Percentiles rank a stretch among this genome's conserved stretches.
These are phyloP conservation scores for Suhomyces canberraensis DNA, from an alignment of 805 yeast genomes.

Conservation along the genomic window DNA sequence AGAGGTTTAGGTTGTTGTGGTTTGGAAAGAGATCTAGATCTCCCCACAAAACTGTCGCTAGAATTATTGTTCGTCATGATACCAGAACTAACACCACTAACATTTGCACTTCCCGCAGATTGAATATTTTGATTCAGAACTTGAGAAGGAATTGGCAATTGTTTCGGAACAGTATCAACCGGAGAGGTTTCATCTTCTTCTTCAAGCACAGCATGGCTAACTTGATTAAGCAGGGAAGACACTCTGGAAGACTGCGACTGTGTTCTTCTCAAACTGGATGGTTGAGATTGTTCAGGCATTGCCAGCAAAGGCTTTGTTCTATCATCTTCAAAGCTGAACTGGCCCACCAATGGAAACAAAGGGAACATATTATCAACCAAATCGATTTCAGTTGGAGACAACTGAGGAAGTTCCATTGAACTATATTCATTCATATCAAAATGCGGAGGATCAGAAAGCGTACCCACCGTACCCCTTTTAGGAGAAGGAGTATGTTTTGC, in stretches of 20 bases:
- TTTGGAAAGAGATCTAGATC: not conserved
- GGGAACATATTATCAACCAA: slow-evolving; percentile 38
- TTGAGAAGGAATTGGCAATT: not conserved
- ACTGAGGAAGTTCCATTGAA: slow-evolving; percentile 1
- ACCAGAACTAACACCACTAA: too few species aligned
- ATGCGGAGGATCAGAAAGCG: not conserved
- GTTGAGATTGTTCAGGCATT: slow-evolving; percentile 16
- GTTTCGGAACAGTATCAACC: not conserved
- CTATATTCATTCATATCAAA: slow-evolving; percentile 2
- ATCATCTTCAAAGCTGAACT: slow-evolving; percentile 33
- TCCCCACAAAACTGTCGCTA: not conserved
- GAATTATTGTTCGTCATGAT: not conserved
- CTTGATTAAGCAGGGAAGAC: not conserved
- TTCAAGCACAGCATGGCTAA: not conserved
- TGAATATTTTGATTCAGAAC: not conserved
- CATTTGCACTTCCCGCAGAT: not conserved
- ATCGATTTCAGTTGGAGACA: slow-evolving; percentile 18
- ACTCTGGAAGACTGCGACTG: slow-evolving; percentile 1
- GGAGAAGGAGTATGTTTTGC: not conserved
- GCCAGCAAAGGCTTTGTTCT: slow-evolving; percentile 34
- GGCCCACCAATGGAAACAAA: slow-evolving; percentile 41
- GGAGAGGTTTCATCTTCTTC: not conserved
- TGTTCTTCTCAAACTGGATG: slow-evolving; percentile 1
- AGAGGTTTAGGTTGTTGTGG: slow-evolving; percentile 22
- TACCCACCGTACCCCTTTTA: not conserved